Evolutionary conservation across 768 basidiomycete species (phyloP), one percentile per base, ranked within the genome.

Genomic region (Lactarius evosmus): DNA sequence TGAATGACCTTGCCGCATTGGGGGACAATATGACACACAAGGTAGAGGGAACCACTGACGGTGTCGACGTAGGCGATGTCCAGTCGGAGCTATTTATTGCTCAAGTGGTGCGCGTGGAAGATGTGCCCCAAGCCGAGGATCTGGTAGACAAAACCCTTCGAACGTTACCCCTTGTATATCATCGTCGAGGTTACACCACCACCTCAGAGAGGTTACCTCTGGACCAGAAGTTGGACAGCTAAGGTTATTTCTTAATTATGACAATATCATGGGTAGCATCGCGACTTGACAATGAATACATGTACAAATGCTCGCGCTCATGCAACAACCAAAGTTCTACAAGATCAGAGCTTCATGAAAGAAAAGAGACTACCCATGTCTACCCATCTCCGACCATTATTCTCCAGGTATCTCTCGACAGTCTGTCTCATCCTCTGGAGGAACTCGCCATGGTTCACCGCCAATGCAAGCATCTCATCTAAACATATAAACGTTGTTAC

Each of bases 321-420:
- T 57, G 50, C 55, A 57, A 57, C 59, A 56, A 34, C 7, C 52
- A 3, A 59, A 34, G 46, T 44, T 22, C 17, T 49, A 60, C 46
- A 61, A 33, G 49, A 38, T 74, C 71, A 87, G 55, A 85, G 33
- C 68, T 83, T 88, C 85, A 95, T 88, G 71, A 86, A 89, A 33
- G 89, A 86, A 76, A 99, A 98, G 58, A 99, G 76, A 4, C 79
- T 71, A 40, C 80, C 78, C 69, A 99, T 80, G 69, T 92, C 86
- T 19, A 99, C 92, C 88, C 92, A 98, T 62, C 93, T 83, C 67
- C 95, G 80, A 40, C 92, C 95, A 74, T 88, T 94, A 72, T 87
- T 85, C 66, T 91, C 81, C n/a, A 98, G 80, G 72, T 97, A 92
- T 71, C 85, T 87, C 62, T 91, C 80, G 0, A 91, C 87, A 19